A percentile compares a stretch with the other conserved stretches of the same genome.
Conservation (phyloP, 2,329 filamentous ascomycete genomes). For the Fusarium domesticum region DNA sequence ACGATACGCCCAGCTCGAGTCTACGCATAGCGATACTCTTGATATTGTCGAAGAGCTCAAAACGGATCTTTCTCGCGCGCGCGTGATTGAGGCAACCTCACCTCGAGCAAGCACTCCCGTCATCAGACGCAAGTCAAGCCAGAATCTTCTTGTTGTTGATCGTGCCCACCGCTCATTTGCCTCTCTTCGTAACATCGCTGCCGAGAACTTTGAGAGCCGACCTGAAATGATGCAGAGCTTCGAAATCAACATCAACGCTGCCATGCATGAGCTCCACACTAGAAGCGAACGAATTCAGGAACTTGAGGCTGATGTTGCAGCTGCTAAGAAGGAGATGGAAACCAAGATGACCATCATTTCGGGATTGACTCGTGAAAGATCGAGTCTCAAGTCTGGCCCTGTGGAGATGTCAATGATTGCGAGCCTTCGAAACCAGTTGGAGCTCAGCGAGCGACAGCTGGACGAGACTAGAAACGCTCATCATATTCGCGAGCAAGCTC, state of each 20-base stretch:
- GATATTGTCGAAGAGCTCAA: slow-evolving; percentile 90
- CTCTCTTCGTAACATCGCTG: slow-evolving; percentile 81
- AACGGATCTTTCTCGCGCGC: slow-evolving; percentile 77
- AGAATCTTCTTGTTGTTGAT: slow-evolving; percentile 82
- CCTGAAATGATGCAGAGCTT: slow-evolving; percentile 89
- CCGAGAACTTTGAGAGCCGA: slow-evolving; percentile 77
- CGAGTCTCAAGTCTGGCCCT: slow-evolving; percentile 77
- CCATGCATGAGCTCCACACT: slow-evolving; percentile 86
- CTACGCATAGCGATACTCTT: slow-evolving; percentile 76
- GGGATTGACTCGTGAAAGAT: slow-evolving; percentile 86
- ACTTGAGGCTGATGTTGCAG: slow-evolving; percentile 78
- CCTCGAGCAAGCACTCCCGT: slow-evolving; percentile 67
- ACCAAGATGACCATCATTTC: slow-evolving; percentile 94
- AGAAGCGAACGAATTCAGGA: slow-evolving; percentile 88
- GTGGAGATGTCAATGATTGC: slow-evolving; percentile 91
- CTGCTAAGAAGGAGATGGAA: slow-evolving; percentile 93
- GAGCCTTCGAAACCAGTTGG: slow-evolving; percentile 80
- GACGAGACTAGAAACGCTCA: slow-evolving; percentile 70
- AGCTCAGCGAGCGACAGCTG: slow-evolving; percentile 81
- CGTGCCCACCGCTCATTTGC: slow-evolving; percentile 89
- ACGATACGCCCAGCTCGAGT: slow-evolving; percentile 80
- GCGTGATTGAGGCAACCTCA: slow-evolving; percentile 57
- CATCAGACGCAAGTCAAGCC: slow-evolving; percentile 89
- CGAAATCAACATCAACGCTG: slow-evolving; percentile 84
- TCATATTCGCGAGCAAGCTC: slow-evolving; percentile 68